These are phyloP conservation scores for Syzygium jambos DNA, from an alignment of 345 rosid genomes.

Conservation along the genomic window DNA sequence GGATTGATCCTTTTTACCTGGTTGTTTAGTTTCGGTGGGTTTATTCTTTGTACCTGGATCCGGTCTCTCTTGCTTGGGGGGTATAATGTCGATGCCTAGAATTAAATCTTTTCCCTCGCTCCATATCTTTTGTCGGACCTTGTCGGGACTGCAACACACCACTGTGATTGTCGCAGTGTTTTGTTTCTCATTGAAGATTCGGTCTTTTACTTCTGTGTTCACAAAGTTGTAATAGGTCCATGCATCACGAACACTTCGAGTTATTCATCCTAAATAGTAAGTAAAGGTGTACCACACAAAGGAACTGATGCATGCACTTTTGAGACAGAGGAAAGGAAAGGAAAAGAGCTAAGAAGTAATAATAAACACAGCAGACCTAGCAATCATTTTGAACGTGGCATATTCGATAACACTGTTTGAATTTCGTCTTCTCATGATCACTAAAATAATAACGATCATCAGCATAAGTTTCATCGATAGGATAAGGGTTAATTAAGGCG, in stretches of 20 bases:
- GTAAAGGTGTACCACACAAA: neutral
- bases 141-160: constrained; percentile 58
- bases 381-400: too few relatives aligned
- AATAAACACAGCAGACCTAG: too few relatives aligned
- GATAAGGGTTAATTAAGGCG: neutral
- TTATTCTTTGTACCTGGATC: neutral
- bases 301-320: neutral
- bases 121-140: constrained; percentile 9
- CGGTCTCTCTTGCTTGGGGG: neutral
- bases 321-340: neutral
- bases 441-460: neutral
- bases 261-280: neutral
- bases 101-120: neutral
- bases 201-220: constrained; percentile 58
- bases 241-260: constrained; percentile 18
- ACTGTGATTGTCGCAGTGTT: constrained; percentile 52
- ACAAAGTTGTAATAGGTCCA: constrained; percentile 17
- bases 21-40: neutral
- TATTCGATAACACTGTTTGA: neutral
- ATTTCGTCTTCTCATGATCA: neutral
- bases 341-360: too few relatives aligned
- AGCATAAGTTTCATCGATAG: neutral
- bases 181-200: constrained; percentile 44
- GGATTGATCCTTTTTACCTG: neutral
- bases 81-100: neutral